Conservation (phyloP, 2,329 filamentous ascomycete genomes). For the Myriosclerotinia scirpicola region DNA sequence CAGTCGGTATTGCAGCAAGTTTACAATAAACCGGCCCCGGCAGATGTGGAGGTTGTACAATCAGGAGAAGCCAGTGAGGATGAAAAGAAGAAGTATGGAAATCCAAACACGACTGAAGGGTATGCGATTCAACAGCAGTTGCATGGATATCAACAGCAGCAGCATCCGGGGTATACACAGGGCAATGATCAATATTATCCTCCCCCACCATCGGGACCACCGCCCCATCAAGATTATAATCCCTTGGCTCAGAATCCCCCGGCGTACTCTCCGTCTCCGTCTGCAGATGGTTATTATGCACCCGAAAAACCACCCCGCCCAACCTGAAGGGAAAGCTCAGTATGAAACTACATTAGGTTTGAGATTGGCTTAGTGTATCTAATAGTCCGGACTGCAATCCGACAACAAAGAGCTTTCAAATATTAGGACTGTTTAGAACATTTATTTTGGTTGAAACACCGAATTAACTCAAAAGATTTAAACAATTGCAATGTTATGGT, state of each 20-base stretch:
- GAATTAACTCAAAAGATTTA: too few species aligned
- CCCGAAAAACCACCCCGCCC: conserved; percentile 20
- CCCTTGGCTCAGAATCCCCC: neutral
- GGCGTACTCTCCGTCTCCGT: neutral
- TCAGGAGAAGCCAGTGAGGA: conserved; percentile 21
- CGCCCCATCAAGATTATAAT: neutral
- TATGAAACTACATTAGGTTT: neutral
- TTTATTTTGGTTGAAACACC: too few species aligned
- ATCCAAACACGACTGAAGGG: conserved; percentile 20
- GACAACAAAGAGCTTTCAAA: too few species aligned
- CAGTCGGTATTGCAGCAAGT: conserved; percentile 44
- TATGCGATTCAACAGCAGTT: conserved; percentile 20
- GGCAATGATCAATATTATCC: conserved; percentile 19
- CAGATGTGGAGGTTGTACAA: conserved; percentile 24
- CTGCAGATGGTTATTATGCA: conserved; percentile 21
- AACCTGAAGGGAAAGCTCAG: neutral
- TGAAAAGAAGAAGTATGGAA: conserved; percentile 24
- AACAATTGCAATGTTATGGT: too few species aligned
- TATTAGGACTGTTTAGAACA: too few species aligned
- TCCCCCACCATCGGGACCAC: conserved; percentile 13
- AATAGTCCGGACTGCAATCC: too few species aligned
- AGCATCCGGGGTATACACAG: conserved; percentile 5
- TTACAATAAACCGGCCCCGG: conserved; percentile 23
- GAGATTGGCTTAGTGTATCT: too few species aligned
- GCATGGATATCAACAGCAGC: conserved; percentile 8